Conservation (phyloP, 208 protist genomes). For the Leishmania gerbilli region DNA sequence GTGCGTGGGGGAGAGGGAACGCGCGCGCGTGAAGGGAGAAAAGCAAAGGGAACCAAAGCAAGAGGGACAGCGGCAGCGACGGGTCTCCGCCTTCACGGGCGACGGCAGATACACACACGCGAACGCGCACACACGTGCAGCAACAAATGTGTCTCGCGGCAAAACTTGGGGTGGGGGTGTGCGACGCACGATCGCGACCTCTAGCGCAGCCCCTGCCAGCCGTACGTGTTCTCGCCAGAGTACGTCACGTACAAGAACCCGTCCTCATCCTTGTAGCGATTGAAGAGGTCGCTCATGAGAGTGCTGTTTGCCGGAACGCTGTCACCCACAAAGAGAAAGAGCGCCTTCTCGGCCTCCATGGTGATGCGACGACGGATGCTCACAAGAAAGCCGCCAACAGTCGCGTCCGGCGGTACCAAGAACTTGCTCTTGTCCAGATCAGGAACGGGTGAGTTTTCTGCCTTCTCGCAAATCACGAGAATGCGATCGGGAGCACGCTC, state of each 20-base stretch:
- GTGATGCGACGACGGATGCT: conserved; percentile 94
- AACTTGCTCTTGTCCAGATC: conserved; percentile 95
- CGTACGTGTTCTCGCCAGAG: conserved; percentile 92
- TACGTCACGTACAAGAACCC: conserved; percentile 93
- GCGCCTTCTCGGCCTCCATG: conserved; percentile 88
- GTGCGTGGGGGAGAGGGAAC: not conserved
- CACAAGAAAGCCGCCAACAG: conserved; percentile 94
- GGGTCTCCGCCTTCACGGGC: not conserved
- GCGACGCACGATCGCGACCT: not conserved
- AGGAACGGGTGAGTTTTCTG: conserved; percentile 79
- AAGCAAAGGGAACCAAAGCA: not conserved
- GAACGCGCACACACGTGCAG: not conserved
- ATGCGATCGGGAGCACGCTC: conserved; percentile 84
- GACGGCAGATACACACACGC: not conserved
- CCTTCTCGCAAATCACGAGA: conserved; percentile 94
- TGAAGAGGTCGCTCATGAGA: conserved; percentile 78
- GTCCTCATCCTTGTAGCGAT: conserved; percentile 94
- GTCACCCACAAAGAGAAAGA: conserved; percentile 95
- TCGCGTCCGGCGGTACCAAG: conserved; percentile 86
- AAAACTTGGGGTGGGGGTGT: not conserved
- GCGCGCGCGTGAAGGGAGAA: not conserved
- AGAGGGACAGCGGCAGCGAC: not conserved
- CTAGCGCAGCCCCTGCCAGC: conserved; percentile 19
- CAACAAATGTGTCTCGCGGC: not conserved
- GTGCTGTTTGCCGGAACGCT: conserved; percentile 80